Percentiles rank a stretch among this genome's conserved stretches.
Evolutionary conservation across 257 asterid species (phyloP).

Genomic region (Solanum megistacrolobum): DNA sequence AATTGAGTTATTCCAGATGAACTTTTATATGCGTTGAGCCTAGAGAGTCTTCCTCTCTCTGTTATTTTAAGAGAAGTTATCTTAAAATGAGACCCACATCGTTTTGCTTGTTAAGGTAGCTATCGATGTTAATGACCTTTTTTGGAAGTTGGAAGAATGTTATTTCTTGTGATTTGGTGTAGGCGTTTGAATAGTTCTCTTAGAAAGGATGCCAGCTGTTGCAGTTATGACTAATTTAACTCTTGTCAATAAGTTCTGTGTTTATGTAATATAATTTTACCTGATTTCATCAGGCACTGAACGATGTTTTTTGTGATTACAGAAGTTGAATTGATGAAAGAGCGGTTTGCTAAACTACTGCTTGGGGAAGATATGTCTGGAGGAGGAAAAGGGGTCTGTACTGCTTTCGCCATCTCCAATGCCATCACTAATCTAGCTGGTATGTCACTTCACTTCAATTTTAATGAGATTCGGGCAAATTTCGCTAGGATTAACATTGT

Average conservation of each 20-base stretch:
- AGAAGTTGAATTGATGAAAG: constrained; percentile 77
- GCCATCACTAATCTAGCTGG: constrained; percentile 91
- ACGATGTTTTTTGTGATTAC: background rate
- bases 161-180: background rate
- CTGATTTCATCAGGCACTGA: background rate
- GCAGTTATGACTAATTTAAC: background rate
- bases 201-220: background rate
- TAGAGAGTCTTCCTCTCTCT: background rate
- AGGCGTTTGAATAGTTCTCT: background rate
- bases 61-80: background rate
- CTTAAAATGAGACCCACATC: background rate
- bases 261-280: background rate
- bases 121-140: background rate
- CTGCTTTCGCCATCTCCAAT: constrained; percentile 91
- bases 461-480: background rate
- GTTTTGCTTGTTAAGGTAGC: background rate
- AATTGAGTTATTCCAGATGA: background rate
- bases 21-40: background rate
- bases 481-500: background rate
- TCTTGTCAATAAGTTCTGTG: background rate
- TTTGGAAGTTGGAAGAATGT: background rate
- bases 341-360: constrained; percentile 69
- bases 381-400: constrained; percentile 84
- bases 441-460: constrained; percentile 4
- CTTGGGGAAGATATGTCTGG: constrained; percentile 98